Evolutionary conservation across 2,329 filamentous ascomycete genomes (phyloP).

Genomic region (Ceratocystis destructans): DNA sequence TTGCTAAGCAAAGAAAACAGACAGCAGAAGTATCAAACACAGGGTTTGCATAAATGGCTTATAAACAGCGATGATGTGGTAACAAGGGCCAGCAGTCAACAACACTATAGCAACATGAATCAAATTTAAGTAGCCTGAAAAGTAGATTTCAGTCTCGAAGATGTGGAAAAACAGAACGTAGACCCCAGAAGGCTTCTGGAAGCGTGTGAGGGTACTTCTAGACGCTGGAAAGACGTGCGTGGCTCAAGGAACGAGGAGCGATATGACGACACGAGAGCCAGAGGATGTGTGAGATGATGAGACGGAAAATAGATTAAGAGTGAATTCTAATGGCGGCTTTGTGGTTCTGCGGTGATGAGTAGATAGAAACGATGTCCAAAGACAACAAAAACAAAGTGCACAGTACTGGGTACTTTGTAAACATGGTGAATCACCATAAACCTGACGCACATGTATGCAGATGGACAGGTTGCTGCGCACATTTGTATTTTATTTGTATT

Average conservation of each 20-base stretch:
- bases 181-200: not conserved
- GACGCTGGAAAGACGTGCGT: not conserved
- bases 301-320: not conserved
- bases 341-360: not conserved
- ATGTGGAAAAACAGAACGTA: not conserved
- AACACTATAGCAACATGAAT: not conserved
- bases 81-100: not conserved
- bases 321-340: not conserved
- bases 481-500: not conserved
- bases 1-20: not conserved
- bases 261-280: not conserved
- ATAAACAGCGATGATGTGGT: not conserved
- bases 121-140: not conserved
- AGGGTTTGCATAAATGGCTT: not conserved
- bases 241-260: not conserved
- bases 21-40: not conserved
- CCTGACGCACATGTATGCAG: not conserved
- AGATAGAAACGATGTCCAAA: not conserved
- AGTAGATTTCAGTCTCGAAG: not conserved
- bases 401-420: not conserved
- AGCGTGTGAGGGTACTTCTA: not conserved
- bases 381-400: not conserved
- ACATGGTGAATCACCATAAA: not conserved
- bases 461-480: not conserved
- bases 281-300: not conserved